Evolutionary conservation across 805 yeast species (phyloP), one percentile per base, ranked within the genome.

Genomic region (Hanseniaspora guilliermondii): DNA sequence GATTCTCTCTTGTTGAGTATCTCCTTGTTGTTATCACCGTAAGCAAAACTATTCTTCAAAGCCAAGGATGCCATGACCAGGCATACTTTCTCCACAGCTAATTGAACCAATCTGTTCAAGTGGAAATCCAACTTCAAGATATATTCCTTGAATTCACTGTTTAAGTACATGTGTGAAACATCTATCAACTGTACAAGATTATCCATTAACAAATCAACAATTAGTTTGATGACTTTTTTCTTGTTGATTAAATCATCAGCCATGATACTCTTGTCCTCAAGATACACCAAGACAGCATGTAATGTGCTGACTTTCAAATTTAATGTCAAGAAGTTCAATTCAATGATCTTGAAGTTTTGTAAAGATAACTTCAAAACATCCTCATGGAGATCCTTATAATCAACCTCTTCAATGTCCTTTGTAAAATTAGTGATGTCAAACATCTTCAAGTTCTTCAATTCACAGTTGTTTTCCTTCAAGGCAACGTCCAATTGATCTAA

Each of bases 51-150:
- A 14, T 36, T n/a, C 24, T 40, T 44, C 30, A 55, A 38, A 7
- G 57, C 54, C 7, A 45, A 17, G 2, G 57, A 37, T 5, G 50
- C 41, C 27, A 55, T 19, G 14, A 55, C 35, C 42, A 49, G 25
- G 25, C 54, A 55, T 11, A 42, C 32, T 35, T 49, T 49, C 25
- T 49, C 57, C 4, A 55, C 54, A 21, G 42, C 24, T n/a, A 45
- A 14, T 24, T 55, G 57, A 14, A 55, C 45, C 21, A 55, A 27
- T 33, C 57, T 49, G 37, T 55, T 55, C 21, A 55, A 45, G 30
- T 55, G 57, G 35, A 19, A 55, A 35, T 55, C 54, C 2, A 38
- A 25, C 17, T 53, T 53, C 9, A 53, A n/a, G 6, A 53, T 53
- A 27, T 53, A 38, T 12, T 32, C n/a, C 24, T 39, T 39, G 25